Evolutionary conservation across 1,139 yeast genomes (phyloP), one percentile per base, ranked within the genome.

Genomic region (Magnusiomyces starmeri): DNA sequence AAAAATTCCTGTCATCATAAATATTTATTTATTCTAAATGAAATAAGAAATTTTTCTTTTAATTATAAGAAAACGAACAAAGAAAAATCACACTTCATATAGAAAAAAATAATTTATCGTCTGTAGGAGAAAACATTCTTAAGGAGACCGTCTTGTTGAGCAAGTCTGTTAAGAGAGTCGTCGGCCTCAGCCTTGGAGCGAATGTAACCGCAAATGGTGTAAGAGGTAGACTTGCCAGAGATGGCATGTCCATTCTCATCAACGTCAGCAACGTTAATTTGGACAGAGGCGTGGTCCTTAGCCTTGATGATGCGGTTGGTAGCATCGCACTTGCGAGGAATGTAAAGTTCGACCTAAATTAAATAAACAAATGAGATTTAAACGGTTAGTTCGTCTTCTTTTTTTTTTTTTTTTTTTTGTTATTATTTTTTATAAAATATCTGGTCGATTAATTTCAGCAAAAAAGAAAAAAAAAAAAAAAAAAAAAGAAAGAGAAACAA

Each of bases 311-410:
- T 89, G 83, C 97, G 90, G 97, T 89, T 90, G 80, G 98, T 89
- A 74, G 98, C 99, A 79, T 97, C 92, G 83, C 99, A 92, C 83
- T 92, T 92, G 86, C 98, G 88, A 83, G 99, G 99, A 79, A 92
- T 96, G 95, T 92, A 92, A 79, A 92, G 90, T 84, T 94, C 99
- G 79, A 92, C 96, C 96, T 88, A 69, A 35, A 40, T 18, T 18
- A 16, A 37, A 20, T 16, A 39, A 29, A 26, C n/a, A 37, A 16
- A 22, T 14, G 42, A 21, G 43, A 48, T 6, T 8, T 14, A 29
- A 14, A 20, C 16, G 45, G 21, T 7, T 7, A 8, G 14, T 27
- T 41, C 45, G 34, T 7, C 16, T 25, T 22, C n/a, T 6, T 20
- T 27, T 26, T 20, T 14, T 18, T 8, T 12, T n/a, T n/a, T 32